phyloP scores from a whole-genome alignment of 2,329 filamentous ascomycete genomes.

The Colletotrichum brevisporum region DNA sequence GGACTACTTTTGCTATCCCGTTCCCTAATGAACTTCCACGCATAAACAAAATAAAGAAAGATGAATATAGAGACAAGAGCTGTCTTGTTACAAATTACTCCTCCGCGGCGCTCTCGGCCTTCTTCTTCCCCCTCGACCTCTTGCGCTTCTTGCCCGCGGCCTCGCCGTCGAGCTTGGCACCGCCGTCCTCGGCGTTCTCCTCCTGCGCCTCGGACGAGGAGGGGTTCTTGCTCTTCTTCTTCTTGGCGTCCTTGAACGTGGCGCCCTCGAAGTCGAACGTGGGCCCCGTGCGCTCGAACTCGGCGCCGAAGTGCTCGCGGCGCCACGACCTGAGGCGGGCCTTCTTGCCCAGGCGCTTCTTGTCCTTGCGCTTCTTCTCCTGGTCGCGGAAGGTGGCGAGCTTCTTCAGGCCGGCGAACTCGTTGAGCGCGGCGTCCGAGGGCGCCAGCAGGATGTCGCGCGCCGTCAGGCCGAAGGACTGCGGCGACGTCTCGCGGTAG shows the following conservation, averaged over 20 bases:
- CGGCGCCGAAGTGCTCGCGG: constrained; percentile 72
- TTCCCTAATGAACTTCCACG: constrained; percentile 5
- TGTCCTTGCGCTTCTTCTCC: constrained; percentile 90
- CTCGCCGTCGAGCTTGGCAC: constrained; percentile 47
- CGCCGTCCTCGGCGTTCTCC: constrained; percentile 48
- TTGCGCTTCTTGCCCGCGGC: constrained; percentile 63
- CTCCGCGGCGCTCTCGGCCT: constrained; percentile 45
- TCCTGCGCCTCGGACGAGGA: constrained; percentile 44
- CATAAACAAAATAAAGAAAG: not conserved
- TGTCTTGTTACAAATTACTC: not conserved
- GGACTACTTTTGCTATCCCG: constrained; percentile 28
- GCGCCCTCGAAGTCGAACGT: constrained; percentile 68
- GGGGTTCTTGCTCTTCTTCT: constrained; percentile 40
- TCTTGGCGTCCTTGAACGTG: constrained; percentile 41
- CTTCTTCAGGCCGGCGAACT: constrained; percentile 95
- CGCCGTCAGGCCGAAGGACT: constrained; percentile 89
- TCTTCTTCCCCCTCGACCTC: constrained; percentile 63
- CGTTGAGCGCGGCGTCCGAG: constrained; percentile 86
- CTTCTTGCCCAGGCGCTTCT: constrained; percentile 93
- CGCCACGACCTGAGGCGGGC: constrained; percentile 90
- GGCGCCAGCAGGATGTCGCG: constrained; percentile 92
- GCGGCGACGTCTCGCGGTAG: constrained; percentile 94
- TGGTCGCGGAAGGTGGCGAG: constrained; percentile 89
- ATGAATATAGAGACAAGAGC: not conserved
- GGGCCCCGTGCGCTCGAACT: constrained; percentile 69